Conservation (phyloP, 2,329 filamentous ascomycete genomes). For the Cladophialophora immunda region DNA sequence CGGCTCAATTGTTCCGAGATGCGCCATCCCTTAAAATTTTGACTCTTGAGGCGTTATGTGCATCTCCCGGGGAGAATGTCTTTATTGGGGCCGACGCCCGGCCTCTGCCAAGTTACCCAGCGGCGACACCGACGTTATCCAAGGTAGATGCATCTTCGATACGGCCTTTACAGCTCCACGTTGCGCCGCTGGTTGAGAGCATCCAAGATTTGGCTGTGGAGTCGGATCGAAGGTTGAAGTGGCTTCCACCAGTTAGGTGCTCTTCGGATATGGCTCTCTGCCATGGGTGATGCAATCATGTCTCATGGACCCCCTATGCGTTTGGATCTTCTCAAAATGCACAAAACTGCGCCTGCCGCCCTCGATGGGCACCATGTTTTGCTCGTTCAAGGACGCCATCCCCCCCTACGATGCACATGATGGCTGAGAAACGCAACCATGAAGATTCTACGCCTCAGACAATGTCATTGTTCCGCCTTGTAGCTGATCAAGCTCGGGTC, state of each 20-base stretch:
- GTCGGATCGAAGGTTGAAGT: background rate
- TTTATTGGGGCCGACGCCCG: background rate
- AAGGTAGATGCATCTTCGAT: background rate
- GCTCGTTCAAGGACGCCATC: background rate
- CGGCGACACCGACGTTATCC: background rate
- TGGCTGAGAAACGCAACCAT: constrained; percentile 32
- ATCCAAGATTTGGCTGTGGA: constrained; percentile 2
- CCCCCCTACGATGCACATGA: background rate
- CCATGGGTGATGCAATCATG: constrained; percentile 3
- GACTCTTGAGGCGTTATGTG: background rate
- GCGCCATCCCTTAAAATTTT: background rate
- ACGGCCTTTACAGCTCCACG: background rate
- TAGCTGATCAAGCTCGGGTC: constrained; percentile 67
- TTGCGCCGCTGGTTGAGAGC: background rate
- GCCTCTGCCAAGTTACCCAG: background rate
- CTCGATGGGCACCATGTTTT: background rate
- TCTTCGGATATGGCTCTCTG: background rate
- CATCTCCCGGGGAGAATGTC: background rate
- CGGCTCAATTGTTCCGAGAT: background rate
- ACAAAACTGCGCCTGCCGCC: background rate
- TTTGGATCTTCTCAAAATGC: background rate
- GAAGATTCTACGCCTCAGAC: constrained; percentile 23
- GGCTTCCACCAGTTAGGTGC: background rate
- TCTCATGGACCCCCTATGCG: background rate
- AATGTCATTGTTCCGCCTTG: constrained; percentile 57